Conservation (phyloP, 1,284 basidiomycete species). For the Papiliotrema flavescens region DNA sequence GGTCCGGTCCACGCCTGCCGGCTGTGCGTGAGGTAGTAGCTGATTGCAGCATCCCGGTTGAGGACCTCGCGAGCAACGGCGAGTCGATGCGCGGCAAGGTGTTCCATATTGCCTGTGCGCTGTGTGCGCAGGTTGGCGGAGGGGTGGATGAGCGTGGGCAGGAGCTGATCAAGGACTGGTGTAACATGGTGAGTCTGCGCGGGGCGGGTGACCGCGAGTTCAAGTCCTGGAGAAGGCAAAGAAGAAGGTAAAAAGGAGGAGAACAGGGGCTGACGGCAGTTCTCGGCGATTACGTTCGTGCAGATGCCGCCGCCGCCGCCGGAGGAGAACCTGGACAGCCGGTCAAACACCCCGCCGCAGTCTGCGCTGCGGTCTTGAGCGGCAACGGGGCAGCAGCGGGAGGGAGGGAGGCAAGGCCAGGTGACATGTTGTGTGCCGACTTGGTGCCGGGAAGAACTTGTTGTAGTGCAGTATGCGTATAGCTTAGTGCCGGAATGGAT, state of each 20-base stretch:
- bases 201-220: no score
- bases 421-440: no score
- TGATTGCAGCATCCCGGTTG: conserved; percentile 42
- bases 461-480: no score
- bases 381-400: no score
- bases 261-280: conserved; percentile 19
- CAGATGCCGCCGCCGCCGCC: conserved; percentile 46
- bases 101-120: conserved; percentile 46
- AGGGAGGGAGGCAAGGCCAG: no score
- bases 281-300: conserved; percentile 46
- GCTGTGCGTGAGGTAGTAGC: neutral
- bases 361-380: neutral
- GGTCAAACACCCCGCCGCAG: neutral
- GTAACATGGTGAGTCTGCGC: conserved; percentile 38
- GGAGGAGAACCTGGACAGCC: conserved; percentile 7
- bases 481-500: no score
- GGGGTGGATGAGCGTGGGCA: conserved; percentile 31
- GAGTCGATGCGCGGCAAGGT: conserved; percentile 48
- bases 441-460: no score
- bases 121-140: conserved; percentile 31
- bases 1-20: conserved; percentile 3
- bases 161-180: conserved; percentile 48
- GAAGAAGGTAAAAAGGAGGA: no score
- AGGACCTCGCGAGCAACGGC: conserved; percentile 48
- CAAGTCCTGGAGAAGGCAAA: no score